A percentile compares a stretch with the other conserved stretches of the same genome.
Conservation (phyloP, 1,284 basidiomycete species). For the Ustilago loliicola region DNA sequence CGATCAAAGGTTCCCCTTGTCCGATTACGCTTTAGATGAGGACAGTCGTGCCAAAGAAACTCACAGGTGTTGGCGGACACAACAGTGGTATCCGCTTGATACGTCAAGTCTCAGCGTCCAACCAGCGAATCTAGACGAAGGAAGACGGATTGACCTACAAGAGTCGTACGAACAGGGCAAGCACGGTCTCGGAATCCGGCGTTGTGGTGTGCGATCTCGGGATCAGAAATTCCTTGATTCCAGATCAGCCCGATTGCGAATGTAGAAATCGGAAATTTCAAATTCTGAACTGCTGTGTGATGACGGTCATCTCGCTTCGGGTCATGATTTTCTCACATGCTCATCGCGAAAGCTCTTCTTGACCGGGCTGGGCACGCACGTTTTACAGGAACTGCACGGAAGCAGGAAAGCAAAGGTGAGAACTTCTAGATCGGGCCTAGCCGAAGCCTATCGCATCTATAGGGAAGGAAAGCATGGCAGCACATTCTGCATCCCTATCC, state of each 20-base stretch:
- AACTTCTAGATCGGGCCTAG: slow-evolving; percentile 6
- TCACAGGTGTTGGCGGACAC: too few relatives aligned
- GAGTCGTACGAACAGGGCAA: background rate
- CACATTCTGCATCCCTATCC: background rate
- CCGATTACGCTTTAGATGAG: too few relatives aligned
- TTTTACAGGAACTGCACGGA: background rate
- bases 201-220: background rate
- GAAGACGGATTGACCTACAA: too few relatives aligned
- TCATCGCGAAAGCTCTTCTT: background rate
- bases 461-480: background rate
- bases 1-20: too few relatives aligned
- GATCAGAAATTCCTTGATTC: background rate
- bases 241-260: background rate
- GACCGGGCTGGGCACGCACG: background rate
- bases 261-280: background rate
- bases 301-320: background rate
- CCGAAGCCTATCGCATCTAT: background rate
- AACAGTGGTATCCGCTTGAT: too few relatives aligned
- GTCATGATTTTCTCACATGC: background rate
- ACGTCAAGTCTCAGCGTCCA: too few relatives aligned
- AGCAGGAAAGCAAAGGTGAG: too few relatives aligned
- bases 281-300: background rate
- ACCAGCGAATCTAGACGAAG: background rate
- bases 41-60: too few relatives aligned
- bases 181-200: background rate